phyloP scores from a whole-genome alignment of 2,329 filamentous ascomycete genomes.

The Neonectria hederae region DNA sequence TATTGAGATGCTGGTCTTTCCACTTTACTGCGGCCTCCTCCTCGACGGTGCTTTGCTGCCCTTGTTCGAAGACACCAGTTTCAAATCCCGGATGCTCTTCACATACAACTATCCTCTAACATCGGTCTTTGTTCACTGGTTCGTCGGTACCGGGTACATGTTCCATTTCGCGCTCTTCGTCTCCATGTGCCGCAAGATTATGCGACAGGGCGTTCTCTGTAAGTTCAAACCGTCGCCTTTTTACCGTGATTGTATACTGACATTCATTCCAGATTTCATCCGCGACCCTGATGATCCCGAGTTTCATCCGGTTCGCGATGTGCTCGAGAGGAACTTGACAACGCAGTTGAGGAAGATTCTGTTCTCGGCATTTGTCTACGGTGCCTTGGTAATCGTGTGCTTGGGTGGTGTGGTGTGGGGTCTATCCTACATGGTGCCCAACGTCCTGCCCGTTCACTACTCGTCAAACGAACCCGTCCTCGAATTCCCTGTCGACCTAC shows the following conservation, averaged over 20 bases:
- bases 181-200: slow-evolving; percentile 98
- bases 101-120: slow-evolving; percentile 83
- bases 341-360: slow-evolving; percentile 96
- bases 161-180: slow-evolving; percentile 99
- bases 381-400: slow-evolving; percentile 89
- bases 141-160: slow-evolving; percentile 98
- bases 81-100: slow-evolving; percentile 81
- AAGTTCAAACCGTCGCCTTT: slow-evolving; percentile 51
- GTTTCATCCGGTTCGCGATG: slow-evolving; percentile 96
- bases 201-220: slow-evolving; percentile 94
- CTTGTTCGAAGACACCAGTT: slow-evolving; percentile 82
- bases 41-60: slow-evolving; percentile 90
- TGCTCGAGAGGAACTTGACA: slow-evolving; percentile 89
- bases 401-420: slow-evolving; percentile 96
- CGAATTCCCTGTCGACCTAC: slow-evolving; percentile 91
- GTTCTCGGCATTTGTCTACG: slow-evolving; percentile 96
- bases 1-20: slow-evolving; percentile 98
- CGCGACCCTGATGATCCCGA: slow-evolving; percentile 97
- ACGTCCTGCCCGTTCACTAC: slow-evolving; percentile 90
- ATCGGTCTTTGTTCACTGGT: slow-evolving; percentile 98
- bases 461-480: slow-evolving; percentile 90
- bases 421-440: slow-evolving; percentile 72
- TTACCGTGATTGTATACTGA: slow-evolving; percentile 23
- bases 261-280: slow-evolving; percentile 77
- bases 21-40: slow-evolving; percentile 91